Conservation (phyloP, 2,329 filamentous ascomycete species). For the Penicillium thymicola region DNA sequence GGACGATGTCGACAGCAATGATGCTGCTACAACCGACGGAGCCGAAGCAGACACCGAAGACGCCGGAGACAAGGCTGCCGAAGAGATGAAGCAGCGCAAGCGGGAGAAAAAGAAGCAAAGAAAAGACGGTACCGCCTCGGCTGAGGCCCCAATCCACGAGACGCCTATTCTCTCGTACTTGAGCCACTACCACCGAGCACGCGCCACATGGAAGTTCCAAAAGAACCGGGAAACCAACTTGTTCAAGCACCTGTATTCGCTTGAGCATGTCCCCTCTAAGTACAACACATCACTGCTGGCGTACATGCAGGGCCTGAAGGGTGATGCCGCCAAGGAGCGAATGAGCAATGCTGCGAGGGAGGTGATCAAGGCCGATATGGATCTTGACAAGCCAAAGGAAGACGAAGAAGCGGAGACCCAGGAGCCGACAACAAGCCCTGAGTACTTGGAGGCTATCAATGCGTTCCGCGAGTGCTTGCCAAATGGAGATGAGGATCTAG, state of each 20-base stretch:
- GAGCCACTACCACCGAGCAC: conserved; percentile 67
- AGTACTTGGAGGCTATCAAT: conserved; percentile 53
- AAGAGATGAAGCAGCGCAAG: conserved; percentile 33
- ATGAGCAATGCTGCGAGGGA: conserved; percentile 65
- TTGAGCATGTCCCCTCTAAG: conserved; percentile 65
- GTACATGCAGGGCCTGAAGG: conserved; percentile 78
- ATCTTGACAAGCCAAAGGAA: conserved; percentile 34
- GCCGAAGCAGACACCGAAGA: conserved; percentile 17
- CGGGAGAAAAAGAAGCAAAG: conserved; percentile 28
- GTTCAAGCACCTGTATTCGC: conserved; percentile 76
- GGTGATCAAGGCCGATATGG: conserved; percentile 48
- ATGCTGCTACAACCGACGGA: conserved; percentile 11
- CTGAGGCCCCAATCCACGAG: conserved; percentile 25
- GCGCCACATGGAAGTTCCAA: conserved; percentile 86
- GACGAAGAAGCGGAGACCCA: conserved; percentile 18
- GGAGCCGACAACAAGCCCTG: conserved; percentile 7
- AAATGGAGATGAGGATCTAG: conserved; percentile 25
- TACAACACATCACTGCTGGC: conserved; percentile 68
- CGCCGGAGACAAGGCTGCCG: conserved; percentile 21
- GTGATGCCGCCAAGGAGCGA: conserved; percentile 63
- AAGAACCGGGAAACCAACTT: conserved; percentile 86
- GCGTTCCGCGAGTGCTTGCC: conserved; percentile 40
- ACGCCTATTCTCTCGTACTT: conserved; percentile 71
- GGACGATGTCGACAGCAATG: conserved; percentile 8
- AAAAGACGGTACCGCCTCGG: conserved; percentile 16